phyloP scores from a whole-genome alignment of 2,329 filamentous ascomycete genomes.

The Diplodia corticola region DNA sequence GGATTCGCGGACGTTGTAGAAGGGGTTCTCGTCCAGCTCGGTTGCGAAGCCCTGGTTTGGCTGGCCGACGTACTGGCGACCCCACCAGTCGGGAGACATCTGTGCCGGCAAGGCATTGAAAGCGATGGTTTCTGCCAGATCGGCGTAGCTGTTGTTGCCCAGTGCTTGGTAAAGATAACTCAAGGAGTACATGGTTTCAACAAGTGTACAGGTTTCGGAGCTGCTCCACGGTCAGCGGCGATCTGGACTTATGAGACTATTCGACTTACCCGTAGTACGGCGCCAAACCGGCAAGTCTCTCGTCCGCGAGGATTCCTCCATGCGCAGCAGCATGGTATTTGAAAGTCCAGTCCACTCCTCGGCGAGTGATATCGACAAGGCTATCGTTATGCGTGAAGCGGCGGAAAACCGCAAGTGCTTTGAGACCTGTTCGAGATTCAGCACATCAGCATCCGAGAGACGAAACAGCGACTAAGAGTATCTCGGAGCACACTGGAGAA shows the following conservation, averaged over 20 bases:
- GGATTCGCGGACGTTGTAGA: conserved; percentile 50
- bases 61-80: conserved; percentile 57
- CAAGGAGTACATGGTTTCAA: conserved; percentile 55
- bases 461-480: background rate
- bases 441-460: background rate
- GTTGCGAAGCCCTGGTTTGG: conserved; percentile 55
- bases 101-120: conserved; percentile 58
- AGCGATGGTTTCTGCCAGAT: conserved; percentile 53
- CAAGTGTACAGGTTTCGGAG: conserved; percentile 54
- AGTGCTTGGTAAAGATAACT: conserved; percentile 53
- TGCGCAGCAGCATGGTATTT: conserved; percentile 51
- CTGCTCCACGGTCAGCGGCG: background rate
- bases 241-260: background rate
- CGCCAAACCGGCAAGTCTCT: conserved; percentile 48
- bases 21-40: conserved; percentile 45
- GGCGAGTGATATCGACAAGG: conserved; percentile 43
- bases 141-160: conserved; percentile 51
- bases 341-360: conserved; percentile 51
- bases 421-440: conserved; percentile 43
- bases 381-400: conserved; percentile 49
- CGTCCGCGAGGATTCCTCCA: conserved; percentile 54
- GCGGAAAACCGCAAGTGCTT: conserved; percentile 47
- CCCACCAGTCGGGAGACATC: conserved; percentile 56
- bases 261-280: conserved; percentile 37
- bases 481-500: background rate